Evolutionary conservation across 257 asterid species (phyloP).

Genomic region (Rubia yunnanensis): DNA sequence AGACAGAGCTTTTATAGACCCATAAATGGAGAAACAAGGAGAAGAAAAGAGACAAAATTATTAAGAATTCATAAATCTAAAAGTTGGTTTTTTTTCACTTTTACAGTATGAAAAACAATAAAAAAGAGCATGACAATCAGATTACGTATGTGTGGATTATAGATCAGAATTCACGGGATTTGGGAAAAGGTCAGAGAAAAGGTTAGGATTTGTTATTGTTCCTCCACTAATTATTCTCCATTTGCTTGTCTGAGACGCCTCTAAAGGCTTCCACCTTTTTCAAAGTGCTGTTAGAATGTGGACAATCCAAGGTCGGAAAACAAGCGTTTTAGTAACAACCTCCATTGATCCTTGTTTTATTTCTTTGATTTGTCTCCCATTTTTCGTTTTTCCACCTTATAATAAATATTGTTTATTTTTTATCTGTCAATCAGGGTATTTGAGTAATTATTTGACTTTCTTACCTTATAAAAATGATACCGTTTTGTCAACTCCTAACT

Average conservation of each 20-base stretch:
- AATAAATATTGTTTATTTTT: too few relatives aligned
- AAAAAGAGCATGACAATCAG: neutral
- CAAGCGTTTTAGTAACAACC: neutral
- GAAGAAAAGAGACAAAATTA: neutral
- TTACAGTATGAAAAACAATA: neutral
- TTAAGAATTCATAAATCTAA: neutral
- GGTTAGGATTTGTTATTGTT: neutral
- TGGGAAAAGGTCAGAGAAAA: conserved; percentile 11
- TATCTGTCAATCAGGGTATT: too few relatives aligned
- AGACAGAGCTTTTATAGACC: neutral
- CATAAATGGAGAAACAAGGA: neutral
- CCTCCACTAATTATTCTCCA: neutral
- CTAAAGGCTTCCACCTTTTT: conserved; percentile 1
- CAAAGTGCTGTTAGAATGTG: neutral
- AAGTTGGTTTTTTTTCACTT: neutral
- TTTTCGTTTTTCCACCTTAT: too few relatives aligned
- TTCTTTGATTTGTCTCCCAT: too few relatives aligned
- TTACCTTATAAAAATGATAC: too few relatives aligned
- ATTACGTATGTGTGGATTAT: too few relatives aligned
- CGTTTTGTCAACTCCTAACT: too few relatives aligned
- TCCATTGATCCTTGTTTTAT: neutral
- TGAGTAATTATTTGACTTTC: too few relatives aligned
- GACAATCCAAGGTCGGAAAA: neutral
- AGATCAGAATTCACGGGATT: neutral
- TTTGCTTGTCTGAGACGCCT: conserved; percentile 16